phyloP scores from a whole-genome alignment of 441 rosid genomes.

The Croton setiger region DNA sequence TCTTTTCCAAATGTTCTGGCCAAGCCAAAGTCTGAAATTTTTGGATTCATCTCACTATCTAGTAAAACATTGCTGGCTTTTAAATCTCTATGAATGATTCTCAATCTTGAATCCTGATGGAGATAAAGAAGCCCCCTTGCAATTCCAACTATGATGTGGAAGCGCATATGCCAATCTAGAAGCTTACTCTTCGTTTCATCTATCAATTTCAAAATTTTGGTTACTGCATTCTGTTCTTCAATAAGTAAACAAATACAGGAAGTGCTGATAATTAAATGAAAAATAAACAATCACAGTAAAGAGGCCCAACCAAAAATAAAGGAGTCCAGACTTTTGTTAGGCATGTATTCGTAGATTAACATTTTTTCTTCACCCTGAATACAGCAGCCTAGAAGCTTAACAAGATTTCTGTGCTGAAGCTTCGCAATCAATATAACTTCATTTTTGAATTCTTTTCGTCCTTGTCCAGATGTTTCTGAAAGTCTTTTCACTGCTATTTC shows the following conservation, averaged over 20 bases:
- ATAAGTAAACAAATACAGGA: background rate
- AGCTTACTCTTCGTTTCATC: slow-evolving; percentile 15
- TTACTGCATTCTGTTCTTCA: background rate
- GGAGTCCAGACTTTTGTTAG: too few species aligned
- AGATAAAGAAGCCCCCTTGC: slow-evolving; percentile 33
- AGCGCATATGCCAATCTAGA: slow-evolving; percentile 24
- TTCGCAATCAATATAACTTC: slow-evolving; percentile 33
- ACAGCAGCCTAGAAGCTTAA: slow-evolving; percentile 43
- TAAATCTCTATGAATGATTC: too few species aligned
- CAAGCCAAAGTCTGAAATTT: slow-evolving; percentile 35
- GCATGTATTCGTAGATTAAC: too few species aligned
- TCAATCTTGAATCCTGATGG: slow-evolving; percentile 29
- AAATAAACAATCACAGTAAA: background rate
- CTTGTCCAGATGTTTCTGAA: slow-evolving; percentile 33
- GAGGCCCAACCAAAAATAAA: slow-evolving; percentile 34
- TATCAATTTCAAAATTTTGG: slow-evolving; percentile 8
- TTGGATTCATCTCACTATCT: slow-evolving; percentile 24
- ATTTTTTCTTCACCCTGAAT: slow-evolving; percentile 34
- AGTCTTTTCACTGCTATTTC: slow-evolving; percentile 47
- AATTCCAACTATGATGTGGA: slow-evolving; percentile 25
- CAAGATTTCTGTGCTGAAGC: slow-evolving; percentile 40
- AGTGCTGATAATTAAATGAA: background rate
- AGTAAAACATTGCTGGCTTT: slow-evolving; percentile 27
- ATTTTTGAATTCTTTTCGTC: slow-evolving; percentile 37
- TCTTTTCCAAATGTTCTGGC: slow-evolving; percentile 26